phyloP scores from a whole-genome alignment of 768 basidiomycete genomes.

The Hericium coralloides region DNA sequence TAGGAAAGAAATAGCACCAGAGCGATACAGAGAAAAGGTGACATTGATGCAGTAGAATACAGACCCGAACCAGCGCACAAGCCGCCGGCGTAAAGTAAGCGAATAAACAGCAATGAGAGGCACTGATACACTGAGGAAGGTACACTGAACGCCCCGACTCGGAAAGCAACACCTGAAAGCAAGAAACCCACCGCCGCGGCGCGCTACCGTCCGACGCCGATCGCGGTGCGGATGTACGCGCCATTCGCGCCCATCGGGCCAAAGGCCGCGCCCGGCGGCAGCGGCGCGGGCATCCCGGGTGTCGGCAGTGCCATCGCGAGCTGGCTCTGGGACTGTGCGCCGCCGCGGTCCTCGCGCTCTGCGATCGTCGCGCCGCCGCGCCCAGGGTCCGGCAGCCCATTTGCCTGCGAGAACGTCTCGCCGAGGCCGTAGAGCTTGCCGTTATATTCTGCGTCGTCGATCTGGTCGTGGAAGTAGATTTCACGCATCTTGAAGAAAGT shows the following conservation, averaged over 20 bases:
- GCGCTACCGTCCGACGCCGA: slow-evolving; percentile 12
- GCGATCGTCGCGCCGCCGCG: slow-evolving; percentile 75
- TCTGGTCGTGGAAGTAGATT: slow-evolving; percentile 81
- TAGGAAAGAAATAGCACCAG: too few species aligned
- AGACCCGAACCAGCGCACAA: not conserved
- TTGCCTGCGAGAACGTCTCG: slow-evolving; percentile 61
- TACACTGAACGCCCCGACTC: slow-evolving; percentile 18
- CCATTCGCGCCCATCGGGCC: slow-evolving; percentile 15
- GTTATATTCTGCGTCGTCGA: slow-evolving; percentile 77
- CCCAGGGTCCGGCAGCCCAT: slow-evolving; percentile 56
- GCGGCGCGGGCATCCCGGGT: slow-evolving; percentile 5
- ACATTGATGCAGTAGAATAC: too few species aligned
- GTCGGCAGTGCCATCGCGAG: not conserved
- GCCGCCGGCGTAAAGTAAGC: not conserved
- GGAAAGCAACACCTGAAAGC: slow-evolving; percentile 8
- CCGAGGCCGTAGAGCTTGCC: slow-evolving; percentile 81
- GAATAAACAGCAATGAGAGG: not conserved
- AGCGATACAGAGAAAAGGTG: too few species aligned
- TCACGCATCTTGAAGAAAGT: slow-evolving; percentile 97
- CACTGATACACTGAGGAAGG: slow-evolving; percentile 22
- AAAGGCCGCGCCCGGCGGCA: slow-evolving; percentile 11
- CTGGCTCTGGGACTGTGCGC: not conserved
- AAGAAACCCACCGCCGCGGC: slow-evolving; percentile 5
- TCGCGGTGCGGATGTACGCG: slow-evolving; percentile 11
- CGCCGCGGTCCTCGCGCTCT: slow-evolving; percentile 61